Evolutionary conservation across 2,329 filamentous ascomycete species (phyloP), one percentile per base, ranked within the genome.

Genomic region (Penicillium psychrosexuale): DNA sequence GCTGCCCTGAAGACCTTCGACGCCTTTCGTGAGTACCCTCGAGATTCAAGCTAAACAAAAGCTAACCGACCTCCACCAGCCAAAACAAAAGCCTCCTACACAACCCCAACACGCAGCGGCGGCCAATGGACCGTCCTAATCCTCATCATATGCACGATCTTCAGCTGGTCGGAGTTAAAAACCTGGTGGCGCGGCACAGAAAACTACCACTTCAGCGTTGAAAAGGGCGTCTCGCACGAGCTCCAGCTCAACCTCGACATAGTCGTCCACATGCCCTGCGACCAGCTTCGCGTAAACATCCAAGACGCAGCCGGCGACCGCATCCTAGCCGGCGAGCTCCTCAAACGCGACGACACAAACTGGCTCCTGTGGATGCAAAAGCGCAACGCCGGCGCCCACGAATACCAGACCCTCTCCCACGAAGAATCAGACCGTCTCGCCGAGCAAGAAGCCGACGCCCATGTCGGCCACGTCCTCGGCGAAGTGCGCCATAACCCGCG

Each of bases 171-270:
- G 47, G 94, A 99, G 75, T 78, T 94, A 33, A 73, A 78, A 59
- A 86, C 87, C 52, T 97, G 93, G 91, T 94, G 90, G 83, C 80
- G 81, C 54, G 94, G 94, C 64, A 78, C 83, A 51, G 94, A 96
- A 69, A 86, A 85, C 53, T 93, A 97, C 72, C 90, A 89, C 57
- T 99, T 97, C 75, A 87, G 87, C 57, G 93, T 99, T 53, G 94
- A 97, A 74, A 94, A 95, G 75, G 90, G 90, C 62, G 82, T 99
- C 37, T 88, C 89, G 3, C 91, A 91, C 74, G 82, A 86, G 59
- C 83, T 99, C 72, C 92, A 97, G 75, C 88, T 99, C 76, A 99
- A 99, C 77, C 79, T 99, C 55, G 94, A 99, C 75, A 80, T 95
- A n/a, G 90, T 97, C 5, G 81, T 99, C 46, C 82, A 82, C 49